phyloP scores from a whole-genome alignment of 306 rosid species.

The Luffa acutangula region DNA sequence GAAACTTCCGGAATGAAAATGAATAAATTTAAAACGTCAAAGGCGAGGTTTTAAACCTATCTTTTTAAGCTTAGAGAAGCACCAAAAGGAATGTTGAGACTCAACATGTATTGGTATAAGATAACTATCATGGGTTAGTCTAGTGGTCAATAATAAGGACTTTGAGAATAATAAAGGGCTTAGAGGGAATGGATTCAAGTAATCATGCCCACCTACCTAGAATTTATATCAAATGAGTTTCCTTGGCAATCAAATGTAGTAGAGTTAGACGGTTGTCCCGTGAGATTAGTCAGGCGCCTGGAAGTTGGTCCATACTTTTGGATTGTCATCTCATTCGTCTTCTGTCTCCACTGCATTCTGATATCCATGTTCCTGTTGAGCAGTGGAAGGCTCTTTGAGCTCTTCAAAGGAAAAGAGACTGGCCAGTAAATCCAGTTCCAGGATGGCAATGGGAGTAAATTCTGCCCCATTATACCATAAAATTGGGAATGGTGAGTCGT shows the following conservation, averaged over 20 bases:
- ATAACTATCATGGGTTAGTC: too few relatives aligned
- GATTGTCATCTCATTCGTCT: not conserved
- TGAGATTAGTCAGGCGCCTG: too few relatives aligned
- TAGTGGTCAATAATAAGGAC: too few relatives aligned
- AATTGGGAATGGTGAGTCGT: conserved; percentile 39
- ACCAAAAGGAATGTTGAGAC: not conserved
- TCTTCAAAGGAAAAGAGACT: conserved; percentile 41
- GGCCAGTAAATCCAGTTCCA: conserved; percentile 27
- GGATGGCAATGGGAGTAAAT: conserved; percentile 12
- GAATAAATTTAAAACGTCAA: not conserved
- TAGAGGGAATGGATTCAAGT: too few relatives aligned
- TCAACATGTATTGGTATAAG: not conserved
- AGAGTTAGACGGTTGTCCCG: too few relatives aligned
- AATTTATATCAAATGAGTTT: too few relatives aligned
- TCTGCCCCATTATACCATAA: conserved; percentile 16
- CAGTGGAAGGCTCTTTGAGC: conserved; percentile 86
- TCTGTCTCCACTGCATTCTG: not conserved
- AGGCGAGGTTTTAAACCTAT: not conserved
- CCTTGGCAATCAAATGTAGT: too few relatives aligned
- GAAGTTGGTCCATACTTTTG: not conserved
- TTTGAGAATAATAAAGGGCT: too few relatives aligned
- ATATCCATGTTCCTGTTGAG: not conserved
- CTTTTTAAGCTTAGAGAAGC: not conserved
- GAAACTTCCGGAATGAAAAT: not conserved
- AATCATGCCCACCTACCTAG: too few relatives aligned